Base-by-base conservation (phyloP, 768 basidiomycete genomes). In the Hydnomerulius pinastri region DNA sequence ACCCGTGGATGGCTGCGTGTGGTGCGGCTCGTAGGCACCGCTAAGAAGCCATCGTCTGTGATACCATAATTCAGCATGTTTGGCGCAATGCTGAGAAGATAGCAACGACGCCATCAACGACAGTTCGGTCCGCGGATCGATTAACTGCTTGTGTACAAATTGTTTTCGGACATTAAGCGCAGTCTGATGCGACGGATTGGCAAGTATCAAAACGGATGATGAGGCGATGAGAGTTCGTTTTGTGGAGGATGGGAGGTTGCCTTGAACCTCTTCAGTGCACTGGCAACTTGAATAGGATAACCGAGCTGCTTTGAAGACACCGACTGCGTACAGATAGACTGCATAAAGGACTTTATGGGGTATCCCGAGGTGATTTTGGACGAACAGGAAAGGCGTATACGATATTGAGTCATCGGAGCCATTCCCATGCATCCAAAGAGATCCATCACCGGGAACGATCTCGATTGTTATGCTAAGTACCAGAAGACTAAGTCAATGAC, bases 121-220 rank as follows among this genome's bases (percentile, higher is more conserved):
- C 23, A 89, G 69, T 54, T 90, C 87, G 28, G 64, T 52, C n/a
- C 62, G 50, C 8, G 73, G 60, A 28, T 74, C 63, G 15, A 82
- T 61, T 5, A 57, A 10, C 2, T 69, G 70, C 3, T 55, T 50
- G n/a, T 59, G 54, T 17, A 86, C 68, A 20, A 86, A 74, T 15
- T 62, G 67, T 60, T 86, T 87, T 29, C 87, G 73, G 5, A 69
- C 55, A 59, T 88, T 86, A 29, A 87, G 67, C 3, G 85, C 86
- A 18, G 86, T 83, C 50, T 82, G 80, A 58, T 89, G 82, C 0
- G 82, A 83, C 27, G 87, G 82, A 65, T 88, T 89, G 30, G 78
- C 73, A 24, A 88, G 71, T 5, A 87, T 61, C n/a, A 88, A 70
- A 42, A 84, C 61, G 30, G 72, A 69, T 0, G 82, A 73, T 1